phyloP scores from a whole-genome alignment of 495 filamentous ascomycete genomes.

The Mytilinidion resinicola region DNA sequence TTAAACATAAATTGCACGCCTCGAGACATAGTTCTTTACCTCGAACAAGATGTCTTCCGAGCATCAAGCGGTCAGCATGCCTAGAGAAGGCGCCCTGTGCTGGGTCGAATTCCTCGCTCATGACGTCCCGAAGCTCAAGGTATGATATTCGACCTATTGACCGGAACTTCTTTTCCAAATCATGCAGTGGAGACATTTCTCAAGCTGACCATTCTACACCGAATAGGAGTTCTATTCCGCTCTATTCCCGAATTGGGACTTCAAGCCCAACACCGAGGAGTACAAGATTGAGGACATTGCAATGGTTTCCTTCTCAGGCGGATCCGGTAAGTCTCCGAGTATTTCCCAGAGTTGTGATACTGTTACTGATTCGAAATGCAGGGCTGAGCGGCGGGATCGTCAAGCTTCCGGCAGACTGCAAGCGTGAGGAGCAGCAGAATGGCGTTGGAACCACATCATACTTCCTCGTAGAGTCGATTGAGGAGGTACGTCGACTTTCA shows the following conservation, averaged over 20 bases:
- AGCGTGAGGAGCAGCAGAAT: conserved; percentile 9
- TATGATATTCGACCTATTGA: not conserved
- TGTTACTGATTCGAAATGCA: not conserved
- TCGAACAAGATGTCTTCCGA: too few species aligned
- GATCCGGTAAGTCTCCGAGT: conserved; percentile 7
- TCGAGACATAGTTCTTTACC: too few species aligned
- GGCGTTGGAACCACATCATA: conserved; percentile 18
- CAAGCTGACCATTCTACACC: not conserved
- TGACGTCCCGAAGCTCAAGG: conserved; percentile 18
- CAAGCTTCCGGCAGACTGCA: conserved; percentile 13
- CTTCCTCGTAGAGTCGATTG: conserved; percentile 15
- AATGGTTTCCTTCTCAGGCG: conserved; percentile 9
- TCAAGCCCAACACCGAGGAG: not conserved
- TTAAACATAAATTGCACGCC: too few species aligned
- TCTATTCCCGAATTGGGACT: conserved; percentile 22
- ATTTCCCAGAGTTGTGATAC: not conserved
- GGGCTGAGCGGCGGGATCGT: conserved; percentile 21
- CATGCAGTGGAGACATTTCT: not conserved
- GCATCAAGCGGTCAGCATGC: not conserved
- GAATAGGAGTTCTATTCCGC: conserved; percentile 21
- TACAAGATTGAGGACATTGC: not conserved
- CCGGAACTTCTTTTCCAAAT: not conserved
- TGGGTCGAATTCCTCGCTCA: conserved; percentile 21
- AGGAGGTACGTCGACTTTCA: conserved; percentile 9
- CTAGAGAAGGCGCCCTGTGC: conserved; percentile 8